These are phyloP conservation scores for Mallotus nudiflorus DNA, from an alignment of 345 rosid species.

Conservation along the genomic window DNA sequence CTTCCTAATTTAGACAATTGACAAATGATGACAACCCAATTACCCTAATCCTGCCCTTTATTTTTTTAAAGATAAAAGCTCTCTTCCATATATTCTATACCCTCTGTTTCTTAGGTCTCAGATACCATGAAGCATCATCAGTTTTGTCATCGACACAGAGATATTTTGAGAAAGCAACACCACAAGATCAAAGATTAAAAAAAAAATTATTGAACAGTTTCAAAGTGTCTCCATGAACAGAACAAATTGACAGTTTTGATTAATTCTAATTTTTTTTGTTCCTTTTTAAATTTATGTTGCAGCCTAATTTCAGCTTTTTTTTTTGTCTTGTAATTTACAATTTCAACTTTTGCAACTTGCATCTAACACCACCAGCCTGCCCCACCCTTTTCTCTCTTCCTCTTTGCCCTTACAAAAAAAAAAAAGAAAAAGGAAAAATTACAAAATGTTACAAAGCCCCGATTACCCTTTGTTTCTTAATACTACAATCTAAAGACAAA, in stretches of 20 bases:
- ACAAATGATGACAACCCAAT: slow-evolving; percentile 2
- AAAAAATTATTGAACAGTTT: background rate
- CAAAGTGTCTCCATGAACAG: slow-evolving; percentile 2
- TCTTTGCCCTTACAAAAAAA: slow-evolving; percentile 15
- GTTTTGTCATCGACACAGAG: slow-evolving; percentile 1
- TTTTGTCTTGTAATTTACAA: slow-evolving; percentile 50
- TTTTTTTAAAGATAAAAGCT: background rate
- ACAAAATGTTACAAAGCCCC: slow-evolving; percentile 61
- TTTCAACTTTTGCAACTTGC: slow-evolving; percentile 42
- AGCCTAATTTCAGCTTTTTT: slow-evolving; percentile 39
- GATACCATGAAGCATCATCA: background rate
- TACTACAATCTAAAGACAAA: slow-evolving; percentile 51
- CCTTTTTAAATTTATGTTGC: slow-evolving; percentile 17
- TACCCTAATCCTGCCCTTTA: background rate
- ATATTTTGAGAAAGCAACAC: slow-evolving; percentile 23
- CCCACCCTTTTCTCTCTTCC: background rate
- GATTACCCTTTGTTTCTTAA: slow-evolving; percentile 68
- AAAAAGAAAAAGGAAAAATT: slow-evolving; percentile 6
- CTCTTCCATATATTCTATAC: background rate
- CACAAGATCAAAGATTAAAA: background rate
- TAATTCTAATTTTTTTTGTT: slow-evolving; percentile 9
- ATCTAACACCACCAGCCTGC: slow-evolving; percentile 24
- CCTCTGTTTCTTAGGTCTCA: background rate
- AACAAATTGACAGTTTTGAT: slow-evolving; percentile 26
- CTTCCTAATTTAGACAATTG: background rate